Percentiles rank a stretch among this genome's conserved stretches.
These are phyloP conservation scores for Penicillium sclerotigenum DNA, from an alignment of 2,329 filamentous ascomycete species.

Conservation along the genomic window DNA sequence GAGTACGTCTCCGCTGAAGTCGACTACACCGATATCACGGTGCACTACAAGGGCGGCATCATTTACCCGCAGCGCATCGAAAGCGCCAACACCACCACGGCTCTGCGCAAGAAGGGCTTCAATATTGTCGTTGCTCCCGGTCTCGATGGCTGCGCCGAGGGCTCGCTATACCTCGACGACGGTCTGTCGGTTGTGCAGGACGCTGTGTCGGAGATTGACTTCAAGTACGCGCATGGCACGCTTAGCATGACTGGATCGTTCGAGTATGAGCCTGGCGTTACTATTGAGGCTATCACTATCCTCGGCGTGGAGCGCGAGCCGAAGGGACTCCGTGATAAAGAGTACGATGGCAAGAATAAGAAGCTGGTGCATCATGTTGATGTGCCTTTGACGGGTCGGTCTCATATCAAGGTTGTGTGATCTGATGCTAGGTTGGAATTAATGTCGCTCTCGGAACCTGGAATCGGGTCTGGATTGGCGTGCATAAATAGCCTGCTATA, in stretches of 20 bases:
- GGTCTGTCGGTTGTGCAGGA: slow-evolving; percentile 63
- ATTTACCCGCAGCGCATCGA: slow-evolving; percentile 55
- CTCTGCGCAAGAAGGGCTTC: slow-evolving; percentile 61
- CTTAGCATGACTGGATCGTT: slow-evolving; percentile 31
- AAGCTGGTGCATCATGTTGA: slow-evolving; percentile 17
- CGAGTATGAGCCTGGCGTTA: slow-evolving; percentile 22
- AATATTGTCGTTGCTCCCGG: slow-evolving; percentile 66
- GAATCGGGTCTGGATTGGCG: not conserved
- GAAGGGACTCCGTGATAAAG: slow-evolving; percentile 1
- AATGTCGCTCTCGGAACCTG: not conserved
- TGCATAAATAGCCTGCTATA: not conserved
- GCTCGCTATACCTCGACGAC: slow-evolving; percentile 72
- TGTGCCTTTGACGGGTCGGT: slow-evolving; percentile 10
- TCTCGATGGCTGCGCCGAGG: slow-evolving; percentile 59
- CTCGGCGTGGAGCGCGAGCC: slow-evolving; percentile 20
- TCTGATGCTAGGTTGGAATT: not conserved
- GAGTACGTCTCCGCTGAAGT: slow-evolving; percentile 46
- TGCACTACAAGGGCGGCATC: slow-evolving; percentile 59
- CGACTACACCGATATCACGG: slow-evolving; percentile 54
- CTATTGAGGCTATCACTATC: slow-evolving; percentile 31
- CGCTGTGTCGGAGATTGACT: slow-evolving; percentile 54
- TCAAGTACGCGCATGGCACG: slow-evolving; percentile 54
- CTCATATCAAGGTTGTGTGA: not conserved
- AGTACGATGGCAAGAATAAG: slow-evolving; percentile 13
- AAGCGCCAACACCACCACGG: slow-evolving; percentile 59